These are phyloP conservation scores for Sporopachydermia lactativora DNA, from an alignment of 805 yeast genomes.

Conservation along the genomic window DNA sequence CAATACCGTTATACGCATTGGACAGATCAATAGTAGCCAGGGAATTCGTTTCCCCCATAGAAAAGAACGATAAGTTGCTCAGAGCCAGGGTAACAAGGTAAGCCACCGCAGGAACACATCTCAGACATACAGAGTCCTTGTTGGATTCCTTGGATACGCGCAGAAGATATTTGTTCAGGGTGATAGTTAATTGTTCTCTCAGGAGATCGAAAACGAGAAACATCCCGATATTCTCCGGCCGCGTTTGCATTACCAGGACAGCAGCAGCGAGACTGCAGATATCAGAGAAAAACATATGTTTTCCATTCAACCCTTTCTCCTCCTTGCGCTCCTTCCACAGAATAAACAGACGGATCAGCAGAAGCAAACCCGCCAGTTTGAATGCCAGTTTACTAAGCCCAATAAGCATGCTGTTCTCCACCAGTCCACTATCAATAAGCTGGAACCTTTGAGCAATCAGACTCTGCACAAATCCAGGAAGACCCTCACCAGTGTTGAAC, in stretches of 20 bases:
- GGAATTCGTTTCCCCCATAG: constrained; percentile 84
- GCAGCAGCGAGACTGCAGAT: constrained; percentile 23
- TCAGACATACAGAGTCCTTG: background rate
- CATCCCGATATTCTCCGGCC: constrained; percentile 31
- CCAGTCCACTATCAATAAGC: constrained; percentile 8
- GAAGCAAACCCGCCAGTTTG: background rate
- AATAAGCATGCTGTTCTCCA: constrained; percentile 1
- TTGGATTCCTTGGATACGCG: background rate
- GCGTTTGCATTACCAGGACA: constrained; percentile 40
- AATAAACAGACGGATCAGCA: background rate
- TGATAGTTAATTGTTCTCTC: constrained; percentile 8
- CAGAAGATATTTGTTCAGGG: constrained; percentile 1
- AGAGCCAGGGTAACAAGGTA: constrained; percentile 33
- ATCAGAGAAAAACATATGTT: constrained; percentile 18
- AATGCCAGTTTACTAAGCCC: background rate
- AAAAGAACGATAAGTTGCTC: constrained; percentile 72
- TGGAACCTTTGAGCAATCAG: constrained; percentile 12
- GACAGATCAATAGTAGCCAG: constrained; percentile 82
- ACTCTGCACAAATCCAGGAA: constrained; percentile 27
- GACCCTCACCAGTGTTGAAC: constrained; percentile 35
- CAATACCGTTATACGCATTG: constrained; percentile 83
- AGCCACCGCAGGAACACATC: constrained; percentile 1
- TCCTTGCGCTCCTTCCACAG: background rate
- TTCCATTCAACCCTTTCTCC: constrained; percentile 14
- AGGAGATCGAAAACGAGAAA: constrained; percentile 19